Percentiles rank a stretch among this genome's conserved stretches.
Conservation (phyloP, 176 grass and related monocot genomes). For the Cenchrus fungigraminus region DNA sequence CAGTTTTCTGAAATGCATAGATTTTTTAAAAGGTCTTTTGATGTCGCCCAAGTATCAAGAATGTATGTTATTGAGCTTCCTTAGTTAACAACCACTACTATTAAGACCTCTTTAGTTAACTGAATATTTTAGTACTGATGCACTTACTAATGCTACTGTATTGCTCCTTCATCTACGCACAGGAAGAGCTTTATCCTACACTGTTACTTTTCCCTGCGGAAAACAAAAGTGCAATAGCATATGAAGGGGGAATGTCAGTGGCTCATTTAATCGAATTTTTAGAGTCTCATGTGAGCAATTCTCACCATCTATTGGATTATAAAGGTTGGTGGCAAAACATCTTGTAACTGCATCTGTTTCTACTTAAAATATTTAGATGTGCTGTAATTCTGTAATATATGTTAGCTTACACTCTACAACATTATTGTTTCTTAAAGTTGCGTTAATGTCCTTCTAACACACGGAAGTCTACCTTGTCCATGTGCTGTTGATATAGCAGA, state of each 20-base stretch:
- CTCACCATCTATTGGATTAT: slow-evolving; percentile 52
- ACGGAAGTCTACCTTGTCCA: slow-evolving; percentile 1
- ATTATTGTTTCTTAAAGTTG: slow-evolving; percentile 8
- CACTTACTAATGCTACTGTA: slow-evolving; percentile 41
- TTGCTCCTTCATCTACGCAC: slow-evolving; percentile 32
- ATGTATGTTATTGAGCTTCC: background rate
- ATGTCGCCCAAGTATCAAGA: background rate
- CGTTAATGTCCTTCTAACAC: background rate
- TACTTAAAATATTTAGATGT: slow-evolving; percentile 22
- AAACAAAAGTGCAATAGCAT: slow-evolving; percentile 79
- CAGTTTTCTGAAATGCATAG: background rate
- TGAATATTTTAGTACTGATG: slow-evolving; percentile 39
- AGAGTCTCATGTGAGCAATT: slow-evolving; percentile 64
- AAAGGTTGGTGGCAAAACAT: slow-evolving; percentile 54
- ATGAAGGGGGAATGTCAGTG: slow-evolving; percentile 68
- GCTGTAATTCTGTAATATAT: slow-evolving; percentile 27
- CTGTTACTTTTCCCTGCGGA: slow-evolving; percentile 78
- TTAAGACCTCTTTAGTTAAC: background rate
- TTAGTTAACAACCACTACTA: background rate
- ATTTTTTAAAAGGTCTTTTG: slow-evolving; percentile 6
- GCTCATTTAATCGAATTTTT: slow-evolving; percentile 83
- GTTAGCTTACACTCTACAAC: slow-evolving; percentile 4
- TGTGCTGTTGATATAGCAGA: background rate
- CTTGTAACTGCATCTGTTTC: background rate
- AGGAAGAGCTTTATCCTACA: slow-evolving; percentile 84